Conservation (phyloP, 306 rosid genomes). For the Hylodesmum podocarpum region DNA sequence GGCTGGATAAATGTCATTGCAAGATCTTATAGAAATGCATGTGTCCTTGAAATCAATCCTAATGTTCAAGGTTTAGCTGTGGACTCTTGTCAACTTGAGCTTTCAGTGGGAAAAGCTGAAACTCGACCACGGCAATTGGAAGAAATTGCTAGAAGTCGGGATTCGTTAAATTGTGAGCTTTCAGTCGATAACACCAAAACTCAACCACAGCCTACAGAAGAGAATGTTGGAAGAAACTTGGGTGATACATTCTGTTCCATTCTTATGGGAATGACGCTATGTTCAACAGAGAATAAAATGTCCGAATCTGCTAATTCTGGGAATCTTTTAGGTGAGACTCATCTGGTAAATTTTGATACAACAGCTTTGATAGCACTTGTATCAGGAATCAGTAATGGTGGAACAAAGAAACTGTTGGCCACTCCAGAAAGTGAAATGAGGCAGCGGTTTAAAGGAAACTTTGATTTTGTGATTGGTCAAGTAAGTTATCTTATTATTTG, state of each 20-base stretch:
- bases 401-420: constrained; percentile 62
- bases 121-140: constrained; percentile 21
- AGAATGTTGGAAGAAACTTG: constrained; percentile 19
- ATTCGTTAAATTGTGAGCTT: constrained; percentile 12
- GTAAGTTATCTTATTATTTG: constrained; percentile 47
- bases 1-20: constrained; percentile 66
- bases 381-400: constrained; percentile 85
- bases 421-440: constrained; percentile 76
- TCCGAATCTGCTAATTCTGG: constrained; percentile 19
- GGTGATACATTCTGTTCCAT: constrained; percentile 46
- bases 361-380: constrained; percentile 88
- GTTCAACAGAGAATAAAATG: constrained; percentile 20
- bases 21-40: constrained; percentile 56
- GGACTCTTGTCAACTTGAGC: constrained; percentile 30
- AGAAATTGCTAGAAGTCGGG: not conserved
- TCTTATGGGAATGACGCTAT: constrained; percentile 46
- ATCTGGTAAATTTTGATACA: constrained; percentile 79
- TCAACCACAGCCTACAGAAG: constrained; percentile 22
- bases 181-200: constrained; percentile 30
- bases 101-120: constrained; percentile 34
- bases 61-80: constrained; percentile 21
- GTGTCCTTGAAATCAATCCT: constrained; percentile 59
- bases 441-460: constrained; percentile 81
- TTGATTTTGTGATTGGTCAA: constrained; percentile 79
- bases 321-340: constrained; percentile 33